Percentiles rank a stretch among this genome's conserved stretches.
These are phyloP conservation scores for Pontederia crassipes DNA, from an alignment of 176 grass and related monocot genomes.

Conservation along the genomic window DNA sequence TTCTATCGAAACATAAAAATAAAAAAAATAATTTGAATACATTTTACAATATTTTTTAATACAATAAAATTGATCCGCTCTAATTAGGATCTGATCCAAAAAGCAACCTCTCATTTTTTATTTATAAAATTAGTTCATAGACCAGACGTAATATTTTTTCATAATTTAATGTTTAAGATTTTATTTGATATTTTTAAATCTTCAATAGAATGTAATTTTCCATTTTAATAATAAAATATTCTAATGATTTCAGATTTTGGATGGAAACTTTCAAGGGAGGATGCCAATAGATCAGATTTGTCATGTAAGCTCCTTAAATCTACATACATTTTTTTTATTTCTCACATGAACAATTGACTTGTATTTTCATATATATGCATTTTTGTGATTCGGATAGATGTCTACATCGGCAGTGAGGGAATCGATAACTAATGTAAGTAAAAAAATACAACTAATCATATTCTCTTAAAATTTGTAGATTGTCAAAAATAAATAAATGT, in stretches of 20 bases:
- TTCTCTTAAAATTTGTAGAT: slow-evolving; percentile 2
- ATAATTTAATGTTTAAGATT: no score
- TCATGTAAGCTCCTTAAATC: slow-evolving; percentile 31
- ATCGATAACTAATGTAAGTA: slow-evolving; percentile 77
- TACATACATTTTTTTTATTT: neutral
- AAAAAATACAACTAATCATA: slow-evolving; percentile 2
- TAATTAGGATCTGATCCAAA: no score
- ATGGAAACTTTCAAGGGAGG: slow-evolving; percentile 35
- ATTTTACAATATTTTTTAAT: no score
- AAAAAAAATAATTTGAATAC: no score
- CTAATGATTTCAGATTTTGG: slow-evolving; percentile 37
- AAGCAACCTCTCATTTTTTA: no score
- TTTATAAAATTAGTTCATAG: slow-evolving; percentile 6
- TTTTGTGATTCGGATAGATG: slow-evolving; percentile 30
- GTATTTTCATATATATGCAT: slow-evolving; percentile 1
- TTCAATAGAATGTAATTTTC: no score
- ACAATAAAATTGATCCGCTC: no score
- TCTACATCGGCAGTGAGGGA: slow-evolving; percentile 83
- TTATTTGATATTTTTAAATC: no score
- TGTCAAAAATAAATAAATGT: neutral
- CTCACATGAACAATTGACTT: neutral
- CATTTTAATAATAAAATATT: neutral
- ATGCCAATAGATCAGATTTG: slow-evolving; percentile 39
- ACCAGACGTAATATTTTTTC: neutral
- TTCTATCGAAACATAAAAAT: neutral